Conservation (phyloP, 2,329 filamentous ascomycete species). For the Stagonosporopsis chrysanthemi region DNA sequence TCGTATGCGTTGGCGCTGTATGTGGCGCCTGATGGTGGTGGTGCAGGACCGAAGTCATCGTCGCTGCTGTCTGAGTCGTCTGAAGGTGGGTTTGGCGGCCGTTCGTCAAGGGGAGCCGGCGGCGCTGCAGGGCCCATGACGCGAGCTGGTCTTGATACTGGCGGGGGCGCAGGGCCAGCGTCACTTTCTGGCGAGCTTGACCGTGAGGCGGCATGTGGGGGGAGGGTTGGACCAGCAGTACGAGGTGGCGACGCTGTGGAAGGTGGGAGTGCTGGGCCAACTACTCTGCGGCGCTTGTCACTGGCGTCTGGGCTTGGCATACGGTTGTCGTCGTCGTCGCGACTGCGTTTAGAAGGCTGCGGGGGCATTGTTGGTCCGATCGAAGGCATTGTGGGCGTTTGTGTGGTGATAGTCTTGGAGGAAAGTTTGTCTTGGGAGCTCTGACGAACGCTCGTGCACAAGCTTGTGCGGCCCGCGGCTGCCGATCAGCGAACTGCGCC, state of each 20-base stretch:
- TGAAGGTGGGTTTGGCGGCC: constrained; percentile 50
- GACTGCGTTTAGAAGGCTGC: constrained; percentile 64
- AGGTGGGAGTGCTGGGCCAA: constrained; percentile 65
- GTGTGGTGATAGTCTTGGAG: background rate
- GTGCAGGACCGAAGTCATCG: constrained; percentile 56
- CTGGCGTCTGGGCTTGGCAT: constrained; percentile 51
- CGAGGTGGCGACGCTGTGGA: constrained; percentile 39
- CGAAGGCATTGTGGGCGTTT: constrained; percentile 59
- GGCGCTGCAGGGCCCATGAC: constrained; percentile 63
- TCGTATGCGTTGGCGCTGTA: constrained; percentile 21
- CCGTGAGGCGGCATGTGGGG: constrained; percentile 51
- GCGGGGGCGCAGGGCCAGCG: constrained; percentile 49
- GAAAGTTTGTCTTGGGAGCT: background rate
- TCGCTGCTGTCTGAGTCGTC: constrained; percentile 50
- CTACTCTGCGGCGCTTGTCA: constrained; percentile 61
- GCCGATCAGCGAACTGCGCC: constrained; percentile 18
- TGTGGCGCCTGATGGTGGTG: constrained; percentile 45
- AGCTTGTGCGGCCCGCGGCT: constrained; percentile 26
- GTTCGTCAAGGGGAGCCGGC: constrained; percentile 58
- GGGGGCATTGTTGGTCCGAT: constrained; percentile 76
- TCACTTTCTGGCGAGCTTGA: constrained; percentile 40
- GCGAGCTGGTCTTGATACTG: constrained; percentile 38
- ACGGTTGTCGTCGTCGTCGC: constrained; percentile 54
- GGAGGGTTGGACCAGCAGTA: constrained; percentile 60
- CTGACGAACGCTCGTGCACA: constrained; percentile 8